Evolutionary conservation across 2,329 filamentous ascomycete species (phyloP), one percentile per base, ranked within the genome.

Genomic region (Nothophoma quercina): DNA sequence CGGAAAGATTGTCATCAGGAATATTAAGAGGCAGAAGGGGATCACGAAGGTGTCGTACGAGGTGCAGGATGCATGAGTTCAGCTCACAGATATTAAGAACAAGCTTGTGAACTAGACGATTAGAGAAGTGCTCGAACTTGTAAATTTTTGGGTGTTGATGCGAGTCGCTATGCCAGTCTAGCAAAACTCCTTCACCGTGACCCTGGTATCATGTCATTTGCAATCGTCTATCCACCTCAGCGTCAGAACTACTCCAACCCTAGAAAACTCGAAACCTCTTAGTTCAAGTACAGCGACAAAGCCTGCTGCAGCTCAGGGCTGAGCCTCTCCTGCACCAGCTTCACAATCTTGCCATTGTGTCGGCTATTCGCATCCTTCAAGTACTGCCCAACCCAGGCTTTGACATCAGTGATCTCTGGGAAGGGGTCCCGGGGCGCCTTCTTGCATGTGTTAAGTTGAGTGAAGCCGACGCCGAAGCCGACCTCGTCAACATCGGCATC

Each of bases 401-500:
- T 89, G 45, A 91, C 89, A 47, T 92, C 88, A 5, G 85, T 83
- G 12, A 96, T 86, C 56, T 97, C 89, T 0, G 93, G 89, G 80
- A 92, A 98, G 16, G 93, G 89, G 71, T 98, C 95, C 43, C 82
- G 83, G 1, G 84, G 78, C 4, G 85, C 79, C 53, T 87, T 87
- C 72, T 88, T 91, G 78, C 93, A 95, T 0, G 93, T 97, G 78
- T 93, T 96, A 58, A 99, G 83, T 25, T 90, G 88, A 0, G 95
- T 98, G 77, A 96, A 99, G 7, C 92, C 93, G 60, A 97, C 87
- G 21, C 95, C 95, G 69, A 99, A 99, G 22, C 91, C 88, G 62
- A 97, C 87, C 72, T 99, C 95, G 66, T 99, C 95, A 21, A 96
- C 90, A 67, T 98, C 93, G 3, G 91, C 88, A 71, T 98, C 95